Evolutionary conservation across 257 asterid genomes (phyloP), one percentile per base, ranked within the genome.

Genomic region (Nicotiana benthamiana): DNA sequence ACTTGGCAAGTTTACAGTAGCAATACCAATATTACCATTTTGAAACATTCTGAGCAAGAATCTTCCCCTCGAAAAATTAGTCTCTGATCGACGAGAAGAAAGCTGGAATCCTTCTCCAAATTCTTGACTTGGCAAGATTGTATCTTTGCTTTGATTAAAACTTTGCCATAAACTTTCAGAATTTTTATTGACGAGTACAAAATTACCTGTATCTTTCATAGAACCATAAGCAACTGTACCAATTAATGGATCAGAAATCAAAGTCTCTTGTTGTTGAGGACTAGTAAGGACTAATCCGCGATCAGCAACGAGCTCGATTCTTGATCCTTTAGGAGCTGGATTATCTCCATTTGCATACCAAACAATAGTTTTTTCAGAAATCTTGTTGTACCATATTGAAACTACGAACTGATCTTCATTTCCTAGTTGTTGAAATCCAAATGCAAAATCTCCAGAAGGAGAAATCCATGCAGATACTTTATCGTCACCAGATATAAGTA

Each of bases 141-240:
- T 87, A 34, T 90, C 89, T 3, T 84, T 77, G 4, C 87, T 87
- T 0, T 64, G 6, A 2, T 61, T 60, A 60, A 87, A 89, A 53
- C 85, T 87, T 13, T 85, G 80, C 92, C 90, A 87, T 64, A 70
- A 53, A 34, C 75, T 52, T 10, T 26, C 75, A 3, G 85, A 84
- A 9, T 75, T 24, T 18, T 27, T 68, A 28, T 64, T 66, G 2
- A 24, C 74, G 0, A 87, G 77, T 16, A 87, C 84, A 2, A 89
- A 86, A 77, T 89, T 87, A 18, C 91, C 90, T 0, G 89, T 83
- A 56, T 87, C 84, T 15, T 77, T 80, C 90, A 89, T 66, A 78
- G 84, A 80, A 17, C 86, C 92, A 66, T 84, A 85, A 4, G 83
- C 63, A 60, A 86, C 67, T 46, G 6, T 27, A 16, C 72, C 76